A percentile compares a stretch with the other conserved stretches of the same genome.
These are phyloP conservation scores for Ogataea kodamae DNA, from an alignment of 805 yeast species.

Conservation along the genomic window DNA sequence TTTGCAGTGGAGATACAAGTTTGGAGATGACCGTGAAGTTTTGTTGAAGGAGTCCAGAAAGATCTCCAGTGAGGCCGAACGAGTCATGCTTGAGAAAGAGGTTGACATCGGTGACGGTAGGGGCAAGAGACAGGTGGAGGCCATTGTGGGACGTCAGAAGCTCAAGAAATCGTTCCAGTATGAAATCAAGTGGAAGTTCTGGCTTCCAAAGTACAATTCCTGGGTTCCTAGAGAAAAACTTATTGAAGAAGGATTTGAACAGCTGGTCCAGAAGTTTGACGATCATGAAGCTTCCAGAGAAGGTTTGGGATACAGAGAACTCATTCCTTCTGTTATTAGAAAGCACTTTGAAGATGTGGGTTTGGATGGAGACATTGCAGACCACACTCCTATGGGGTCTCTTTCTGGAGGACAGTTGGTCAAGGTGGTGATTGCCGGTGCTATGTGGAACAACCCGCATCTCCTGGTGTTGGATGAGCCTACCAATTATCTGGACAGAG, in stretches of 20 bases:
- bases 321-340: slow-evolving; percentile 86
- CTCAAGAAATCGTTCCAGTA: slow-evolving; percentile 95
- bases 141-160: slow-evolving; percentile 95
- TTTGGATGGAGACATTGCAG: slow-evolving; percentile 96
- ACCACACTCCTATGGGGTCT: slow-evolving; percentile 95
- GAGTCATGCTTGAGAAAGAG: slow-evolving; percentile 69
- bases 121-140: slow-evolving; percentile 87
- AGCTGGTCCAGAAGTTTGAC: slow-evolving; percentile 89
- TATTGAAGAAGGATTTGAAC: slow-evolving; percentile 79
- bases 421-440: slow-evolving; percentile 98
- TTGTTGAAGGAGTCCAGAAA: slow-evolving; percentile 89
- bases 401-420: slow-evolving; percentile 98
- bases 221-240: slow-evolving; percentile 87
- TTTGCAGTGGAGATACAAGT: slow-evolving; percentile 96
- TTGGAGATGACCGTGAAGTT: slow-evolving; percentile 98
- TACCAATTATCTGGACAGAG: slow-evolving; percentile 96
- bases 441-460: slow-evolving; percentile 99
- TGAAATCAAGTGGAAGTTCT: slow-evolving; percentile 89
- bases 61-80: slow-evolving; percentile 68
- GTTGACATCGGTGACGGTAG: slow-evolving; percentile 78
- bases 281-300: slow-evolving; percentile 99
- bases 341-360: slow-evolving; percentile 98
- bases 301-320: slow-evolving; percentile 96
- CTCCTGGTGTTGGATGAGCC: slow-evolving; percentile 96
- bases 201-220: slow-evolving; percentile 90